phyloP scores from a whole-genome alignment of 139 green algal genomes.

The Chlorella sp. region DNA sequence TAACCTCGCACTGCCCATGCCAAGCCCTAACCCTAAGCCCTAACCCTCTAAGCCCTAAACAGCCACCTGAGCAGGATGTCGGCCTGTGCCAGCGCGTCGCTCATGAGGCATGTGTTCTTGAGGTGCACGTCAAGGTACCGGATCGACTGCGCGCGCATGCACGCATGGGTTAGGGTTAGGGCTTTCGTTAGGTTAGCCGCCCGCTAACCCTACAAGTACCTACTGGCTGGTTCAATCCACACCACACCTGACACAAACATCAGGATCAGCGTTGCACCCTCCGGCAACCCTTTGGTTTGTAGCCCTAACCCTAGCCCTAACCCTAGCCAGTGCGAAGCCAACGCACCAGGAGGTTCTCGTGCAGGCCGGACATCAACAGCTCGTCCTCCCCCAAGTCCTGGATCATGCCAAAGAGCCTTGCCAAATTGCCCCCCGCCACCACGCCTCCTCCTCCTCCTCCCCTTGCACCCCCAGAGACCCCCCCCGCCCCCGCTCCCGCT shows the following conservation, averaged over 20 bases:
- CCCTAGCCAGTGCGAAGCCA: no score
- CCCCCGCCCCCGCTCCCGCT: constrained; percentile 3
- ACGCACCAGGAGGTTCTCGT: constrained; percentile 51
- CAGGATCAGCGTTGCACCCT: no score
- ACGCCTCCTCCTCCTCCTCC: background rate
- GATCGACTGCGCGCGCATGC: constrained; percentile 43
- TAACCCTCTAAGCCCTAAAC: background rate
- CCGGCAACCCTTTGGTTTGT: no score
- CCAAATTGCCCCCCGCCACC: background rate
- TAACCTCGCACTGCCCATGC: background rate
- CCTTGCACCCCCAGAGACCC: background rate
- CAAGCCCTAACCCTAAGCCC: background rate
- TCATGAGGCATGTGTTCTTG: constrained; percentile 33
- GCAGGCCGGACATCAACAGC: constrained; percentile 51
- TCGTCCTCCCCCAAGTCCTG: constrained; percentile 75
- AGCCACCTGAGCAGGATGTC: constrained; percentile 44
- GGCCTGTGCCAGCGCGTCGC: constrained; percentile 42
- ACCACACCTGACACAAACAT: no score
- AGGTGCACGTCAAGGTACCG: constrained; percentile 67
- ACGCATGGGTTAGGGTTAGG: no score
- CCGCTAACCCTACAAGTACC: no score
- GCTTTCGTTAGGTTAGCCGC: no score
- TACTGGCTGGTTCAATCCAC: no score
- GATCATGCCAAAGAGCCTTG: constrained; percentile 17
- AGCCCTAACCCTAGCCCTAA: no score